A percentile compares a stretch with the other conserved stretches of the same genome.
Conservation (phyloP, 148 eudicot genomes). For the Simmondsia chinensis region DNA sequence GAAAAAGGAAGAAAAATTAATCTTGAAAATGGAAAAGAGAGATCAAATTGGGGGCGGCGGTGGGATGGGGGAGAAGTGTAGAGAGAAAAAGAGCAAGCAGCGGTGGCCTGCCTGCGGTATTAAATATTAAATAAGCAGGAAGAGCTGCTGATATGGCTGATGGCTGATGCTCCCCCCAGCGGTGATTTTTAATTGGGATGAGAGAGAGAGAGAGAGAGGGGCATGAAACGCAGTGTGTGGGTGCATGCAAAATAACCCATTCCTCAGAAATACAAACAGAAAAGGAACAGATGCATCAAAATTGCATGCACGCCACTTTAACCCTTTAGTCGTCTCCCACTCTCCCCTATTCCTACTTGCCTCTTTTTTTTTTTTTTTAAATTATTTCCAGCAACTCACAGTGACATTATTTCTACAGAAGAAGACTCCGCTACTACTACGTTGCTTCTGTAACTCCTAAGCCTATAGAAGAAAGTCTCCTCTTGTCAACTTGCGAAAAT, state of each 20-base stretch:
- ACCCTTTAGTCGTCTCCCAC: conserved; percentile 3
- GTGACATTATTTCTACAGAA: too few species aligned
- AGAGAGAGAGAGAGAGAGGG: neutral
- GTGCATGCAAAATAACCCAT: neutral
- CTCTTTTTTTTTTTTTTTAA: too few species aligned
- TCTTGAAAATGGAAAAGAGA: neutral
- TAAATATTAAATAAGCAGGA: conserved; percentile 3
- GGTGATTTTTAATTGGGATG: neutral
- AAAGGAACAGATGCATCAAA: neutral
- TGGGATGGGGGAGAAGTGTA: neutral
- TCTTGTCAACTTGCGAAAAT: too few species aligned
- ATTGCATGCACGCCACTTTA: conserved; percentile 13
- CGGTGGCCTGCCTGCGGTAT: conserved; percentile 21
- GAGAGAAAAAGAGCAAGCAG: conserved; percentile 15
- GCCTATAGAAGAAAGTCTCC: too few species aligned
- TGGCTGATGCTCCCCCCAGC: neutral
- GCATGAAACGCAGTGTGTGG: too few species aligned
- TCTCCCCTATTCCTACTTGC: neutral
- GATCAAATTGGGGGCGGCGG: neutral
- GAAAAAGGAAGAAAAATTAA: conserved; percentile 5
- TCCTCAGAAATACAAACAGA: neutral
- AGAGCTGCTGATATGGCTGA: neutral
- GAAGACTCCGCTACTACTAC: too few species aligned
- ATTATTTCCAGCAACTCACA: too few species aligned
- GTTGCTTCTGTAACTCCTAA: too few species aligned